Conservation (phyloP, 2,329 filamentous ascomycete species). For the Talaromyces sp. region DNA sequence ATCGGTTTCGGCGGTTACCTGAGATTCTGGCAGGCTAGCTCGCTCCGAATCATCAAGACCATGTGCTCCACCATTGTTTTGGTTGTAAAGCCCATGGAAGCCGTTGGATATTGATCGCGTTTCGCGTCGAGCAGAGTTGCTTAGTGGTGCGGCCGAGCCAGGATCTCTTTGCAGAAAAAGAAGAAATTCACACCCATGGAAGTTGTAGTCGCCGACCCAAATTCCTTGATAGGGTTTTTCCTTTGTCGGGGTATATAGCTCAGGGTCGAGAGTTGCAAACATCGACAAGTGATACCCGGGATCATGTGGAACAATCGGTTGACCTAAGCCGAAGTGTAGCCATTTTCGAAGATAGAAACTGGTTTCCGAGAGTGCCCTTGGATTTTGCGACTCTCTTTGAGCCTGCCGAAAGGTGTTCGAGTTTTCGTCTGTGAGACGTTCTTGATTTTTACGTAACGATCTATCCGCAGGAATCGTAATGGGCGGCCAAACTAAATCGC, state of each 20-base stretch:
- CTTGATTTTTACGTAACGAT: constrained; percentile 31
- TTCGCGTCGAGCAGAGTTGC: constrained; percentile 1
- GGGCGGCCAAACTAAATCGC: constrained; percentile 69
- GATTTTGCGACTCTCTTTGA: constrained; percentile 19
- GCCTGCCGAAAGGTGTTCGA: background rate
- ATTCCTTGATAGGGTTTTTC: constrained; percentile 83
- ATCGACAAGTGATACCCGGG: constrained; percentile 50
- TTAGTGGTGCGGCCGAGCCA: constrained; percentile 5
- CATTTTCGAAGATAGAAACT: constrained; percentile 72
- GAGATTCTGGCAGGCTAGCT: background rate
- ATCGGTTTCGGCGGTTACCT: constrained; percentile 1
- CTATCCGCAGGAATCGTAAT: constrained; percentile 59
- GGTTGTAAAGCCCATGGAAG: background rate
- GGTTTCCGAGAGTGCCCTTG: constrained; percentile 60
- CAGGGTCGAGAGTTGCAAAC: constrained; percentile 68
- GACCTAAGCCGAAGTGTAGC: constrained; percentile 59
- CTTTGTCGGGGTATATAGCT: constrained; percentile 72
- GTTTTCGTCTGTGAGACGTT: constrained; percentile 26
- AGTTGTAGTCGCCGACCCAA: constrained; percentile 86
- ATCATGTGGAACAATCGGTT: constrained; percentile 30
- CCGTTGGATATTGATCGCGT: constrained; percentile 1
- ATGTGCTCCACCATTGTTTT: background rate
- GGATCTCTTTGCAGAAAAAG: constrained; percentile 68
- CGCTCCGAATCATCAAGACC: constrained; percentile 10
- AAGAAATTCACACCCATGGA: constrained; percentile 84